Percentiles rank a stretch among this genome's conserved stretches.
Conservation (phyloP, 148 eudicot genomes). For the Euryodendron excelsum region DNA sequence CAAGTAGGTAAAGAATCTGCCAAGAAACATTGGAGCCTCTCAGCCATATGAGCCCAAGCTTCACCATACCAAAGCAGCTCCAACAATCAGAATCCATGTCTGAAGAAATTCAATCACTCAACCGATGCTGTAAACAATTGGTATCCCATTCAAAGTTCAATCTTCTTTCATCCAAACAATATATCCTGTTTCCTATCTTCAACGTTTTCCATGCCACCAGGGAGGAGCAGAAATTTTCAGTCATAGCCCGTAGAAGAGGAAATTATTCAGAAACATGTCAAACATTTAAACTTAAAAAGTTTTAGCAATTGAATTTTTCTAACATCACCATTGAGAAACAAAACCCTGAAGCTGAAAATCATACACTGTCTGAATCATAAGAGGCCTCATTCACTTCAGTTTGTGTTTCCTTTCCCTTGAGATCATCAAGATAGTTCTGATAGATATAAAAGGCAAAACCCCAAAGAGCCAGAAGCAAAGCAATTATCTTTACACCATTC, state of each 20-base stretch:
- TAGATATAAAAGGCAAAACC: slow-evolving; percentile 73
- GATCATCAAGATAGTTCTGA: slow-evolving; percentile 86
- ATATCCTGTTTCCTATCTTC: neutral
- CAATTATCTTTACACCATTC: slow-evolving; percentile 73
- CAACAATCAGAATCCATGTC: too few species aligned
- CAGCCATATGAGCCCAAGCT: too few species aligned
- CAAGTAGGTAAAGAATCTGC: too few species aligned
- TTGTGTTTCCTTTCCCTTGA: slow-evolving; percentile 29
- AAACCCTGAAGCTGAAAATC: neutral
- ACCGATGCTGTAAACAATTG: too few species aligned
- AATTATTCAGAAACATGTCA: neutral
- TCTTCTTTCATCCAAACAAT: too few species aligned
- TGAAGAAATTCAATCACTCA: too few species aligned
- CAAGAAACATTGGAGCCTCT: too few species aligned
- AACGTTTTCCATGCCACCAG: neutral
- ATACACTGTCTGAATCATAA: slow-evolving; percentile 21
- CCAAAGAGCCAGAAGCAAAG: slow-evolving; percentile 74
- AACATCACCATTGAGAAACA: too few species aligned
- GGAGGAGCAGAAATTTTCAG: neutral
- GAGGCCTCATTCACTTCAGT: slow-evolving; percentile 7
- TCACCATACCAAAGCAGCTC: too few species aligned
- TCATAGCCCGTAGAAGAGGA: neutral
- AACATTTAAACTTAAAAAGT: too few species aligned
- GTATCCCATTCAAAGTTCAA: too few species aligned
- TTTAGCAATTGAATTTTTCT: too few species aligned